Evolutionary conservation across 371 early-diverging fungal species (phyloP), one percentile per base, ranked within the genome.

Genomic region (Mucor saturninus): DNA sequence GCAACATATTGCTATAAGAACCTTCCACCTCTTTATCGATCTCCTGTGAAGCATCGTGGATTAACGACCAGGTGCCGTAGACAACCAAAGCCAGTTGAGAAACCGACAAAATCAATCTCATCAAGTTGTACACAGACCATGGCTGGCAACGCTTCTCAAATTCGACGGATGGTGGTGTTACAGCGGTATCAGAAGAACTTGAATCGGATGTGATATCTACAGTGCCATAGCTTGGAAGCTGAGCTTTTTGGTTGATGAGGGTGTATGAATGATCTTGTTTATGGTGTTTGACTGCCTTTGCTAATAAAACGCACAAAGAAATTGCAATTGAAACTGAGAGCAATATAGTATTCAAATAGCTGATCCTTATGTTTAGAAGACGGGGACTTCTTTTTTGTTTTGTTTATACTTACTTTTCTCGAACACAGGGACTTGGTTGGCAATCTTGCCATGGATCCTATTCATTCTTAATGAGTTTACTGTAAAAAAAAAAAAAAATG

Each of bases 321-420:
- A n/a, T 42, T 14, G 14, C 11, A 4, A 42, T 42, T 4, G n/a
- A n/a, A n/a, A 42, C 43, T 10, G 43, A 42, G 43, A 14, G n/a
- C 13, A 42, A 13, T 14, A 42, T 4, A n/a, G 43, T 42, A 11
- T 42, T 42, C 13, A 42, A 9, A 42, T 14, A 42, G 11, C 43
- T 42, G 5, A 21, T 21, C 1, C 21, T 21, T 21, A 21, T 21
- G 21, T 21, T 21, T 21, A 21, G 21, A 21, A 21, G 21, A 21
- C 21, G 21, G 21, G 21, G 21, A 21, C 21, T 21, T 21, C 21
- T 35, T 35, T 35, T 35, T 35, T 35, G n/a, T 42, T 0, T n/a
- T 3, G 8, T 35, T 35, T 35, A 40, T 30, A 53, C 39, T 61
- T 61, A 67, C 67, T 39, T 61, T 57, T 57, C 67, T 61, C 62